Evolutionary conservation across 352 stramenopile species (phyloP).

Genomic region (Pythium plurisporium): DNA sequence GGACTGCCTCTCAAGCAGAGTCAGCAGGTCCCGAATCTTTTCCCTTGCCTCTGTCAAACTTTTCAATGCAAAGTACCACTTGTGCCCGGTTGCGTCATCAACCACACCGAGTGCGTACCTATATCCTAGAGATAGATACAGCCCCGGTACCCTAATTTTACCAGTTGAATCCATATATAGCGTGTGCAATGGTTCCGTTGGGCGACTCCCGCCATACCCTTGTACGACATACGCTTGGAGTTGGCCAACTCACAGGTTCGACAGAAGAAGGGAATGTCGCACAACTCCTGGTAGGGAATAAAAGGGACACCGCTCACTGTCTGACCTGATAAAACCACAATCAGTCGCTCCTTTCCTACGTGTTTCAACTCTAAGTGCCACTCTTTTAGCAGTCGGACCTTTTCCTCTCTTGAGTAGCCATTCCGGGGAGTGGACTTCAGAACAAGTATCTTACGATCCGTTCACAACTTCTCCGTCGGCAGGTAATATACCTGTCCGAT

Average conservation of each 20-base stretch:
- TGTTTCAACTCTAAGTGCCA: constrained; percentile 1
- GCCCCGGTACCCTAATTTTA: constrained; percentile 4
- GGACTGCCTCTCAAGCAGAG: not conserved
- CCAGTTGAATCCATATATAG: constrained; percentile 4
- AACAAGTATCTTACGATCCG: not conserved
- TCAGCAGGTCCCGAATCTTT: not conserved
- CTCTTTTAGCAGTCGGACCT: constrained; percentile 1
- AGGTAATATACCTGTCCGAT: constrained; percentile 11
- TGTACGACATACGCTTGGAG: constrained; percentile 11
- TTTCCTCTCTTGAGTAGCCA: not conserved
- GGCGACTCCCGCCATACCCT: not conserved
- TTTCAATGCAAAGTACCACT: constrained; percentile 13
- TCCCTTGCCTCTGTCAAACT: not conserved
- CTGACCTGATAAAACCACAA: constrained; percentile 11
- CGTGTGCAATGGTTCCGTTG: constrained; percentile 2
- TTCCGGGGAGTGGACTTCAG: not conserved
- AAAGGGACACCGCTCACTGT: not conserved
- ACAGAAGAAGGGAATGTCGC: constrained; percentile 1
- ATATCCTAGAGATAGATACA: constrained; percentile 5
- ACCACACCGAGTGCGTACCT: constrained; percentile 14
- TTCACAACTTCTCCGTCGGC: not conserved
- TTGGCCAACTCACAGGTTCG: not conserved
- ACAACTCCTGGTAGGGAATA: not conserved
- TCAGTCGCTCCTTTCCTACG: constrained; percentile 3
- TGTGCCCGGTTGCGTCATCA: constrained; percentile 15